phyloP scores from a whole-genome alignment of 306 rosid genomes.

The Lotus japonicus region DNA sequence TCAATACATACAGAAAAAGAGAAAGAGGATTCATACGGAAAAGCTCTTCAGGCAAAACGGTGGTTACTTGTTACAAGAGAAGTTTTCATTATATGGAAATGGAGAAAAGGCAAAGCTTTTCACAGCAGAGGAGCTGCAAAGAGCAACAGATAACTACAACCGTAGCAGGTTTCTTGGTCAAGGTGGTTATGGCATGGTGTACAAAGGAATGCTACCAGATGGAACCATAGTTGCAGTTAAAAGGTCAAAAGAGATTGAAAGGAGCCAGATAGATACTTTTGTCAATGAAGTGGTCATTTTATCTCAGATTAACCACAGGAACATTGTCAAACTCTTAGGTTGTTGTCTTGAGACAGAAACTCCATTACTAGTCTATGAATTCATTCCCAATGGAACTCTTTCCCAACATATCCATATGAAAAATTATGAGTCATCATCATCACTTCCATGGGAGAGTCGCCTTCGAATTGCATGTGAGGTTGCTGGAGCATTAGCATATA shows the following conservation, averaged over 20 bases:
- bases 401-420: conserved; percentile 31
- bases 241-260: conserved; percentile 30
- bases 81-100: conserved; percentile 21
- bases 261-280: conserved; percentile 30
- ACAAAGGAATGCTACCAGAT: conserved; percentile 38
- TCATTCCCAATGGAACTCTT: conserved; percentile 51
- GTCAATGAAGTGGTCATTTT: conserved; percentile 45
- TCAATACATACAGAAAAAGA: conserved; percentile 20
- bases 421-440: conserved; percentile 18
- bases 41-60: conserved; percentile 55
- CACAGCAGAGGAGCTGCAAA: conserved; percentile 37
- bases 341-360: conserved; percentile 54
- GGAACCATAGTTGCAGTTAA: conserved; percentile 42
- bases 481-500: conserved; percentile 59
- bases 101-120: conserved; percentile 37
- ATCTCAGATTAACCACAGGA: conserved; percentile 52
- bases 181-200: conserved; percentile 36
- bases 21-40: conserved; percentile 14
- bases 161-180: conserved; percentile 34
- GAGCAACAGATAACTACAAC: conserved; percentile 40
- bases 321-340: conserved; percentile 44
- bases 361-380: conserved; percentile 58
- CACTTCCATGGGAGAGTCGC: conserved; percentile 42
- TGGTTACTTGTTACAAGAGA: conserved; percentile 41
- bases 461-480: conserved; percentile 52